Percentiles rank a stretch among this genome's conserved stretches.
phyloP scores from a whole-genome alignment of 2,329 filamentous ascomycete genomes.

The Apiospora marii region DNA sequence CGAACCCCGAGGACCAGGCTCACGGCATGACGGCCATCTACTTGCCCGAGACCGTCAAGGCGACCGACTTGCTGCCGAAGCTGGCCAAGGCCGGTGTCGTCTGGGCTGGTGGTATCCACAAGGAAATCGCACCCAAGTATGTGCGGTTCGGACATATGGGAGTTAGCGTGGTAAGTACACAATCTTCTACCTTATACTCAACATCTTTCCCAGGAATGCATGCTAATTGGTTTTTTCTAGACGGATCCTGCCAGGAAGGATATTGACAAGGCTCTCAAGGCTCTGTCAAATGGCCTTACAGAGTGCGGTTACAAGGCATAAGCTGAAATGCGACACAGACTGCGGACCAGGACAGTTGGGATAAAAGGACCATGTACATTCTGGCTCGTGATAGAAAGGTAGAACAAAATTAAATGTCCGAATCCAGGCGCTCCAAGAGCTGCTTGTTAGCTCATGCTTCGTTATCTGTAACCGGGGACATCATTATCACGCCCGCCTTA shows the following conservation, averaged over 20 bases:
- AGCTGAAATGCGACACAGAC: background rate
- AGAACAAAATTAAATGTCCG: slow-evolving; percentile 3
- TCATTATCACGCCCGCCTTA: too few relatives aligned
- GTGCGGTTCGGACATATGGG: slow-evolving; percentile 98
- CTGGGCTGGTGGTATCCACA: slow-evolving; percentile 95
- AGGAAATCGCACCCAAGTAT: slow-evolving; percentile 92
- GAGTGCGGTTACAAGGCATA: slow-evolving; percentile 73
- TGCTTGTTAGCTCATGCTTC: too few relatives aligned
- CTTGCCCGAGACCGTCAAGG: slow-evolving; percentile 83
- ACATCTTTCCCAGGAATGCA: background rate
- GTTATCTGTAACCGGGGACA: too few relatives aligned
- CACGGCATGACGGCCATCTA: slow-evolving; percentile 99
- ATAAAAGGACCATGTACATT: background rate
- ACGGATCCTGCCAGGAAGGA: slow-evolving; percentile 81
- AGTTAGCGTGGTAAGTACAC: slow-evolving; percentile 75
- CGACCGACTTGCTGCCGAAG: slow-evolving; percentile 84
- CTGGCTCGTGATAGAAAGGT: background rate
- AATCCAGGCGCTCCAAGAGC: too few relatives aligned
- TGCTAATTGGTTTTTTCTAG: slow-evolving; percentile 42
- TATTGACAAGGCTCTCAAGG: slow-evolving; percentile 83
- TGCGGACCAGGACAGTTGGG: background rate
- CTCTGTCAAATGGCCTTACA: slow-evolving; percentile 75
- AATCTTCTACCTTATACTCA: background rate
- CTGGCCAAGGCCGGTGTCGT: slow-evolving; percentile 87
- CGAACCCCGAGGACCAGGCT: slow-evolving; percentile 88